Conservation (phyloP, 495 filamentous ascomycete genomes). For the Aspergillus olivimuriae region DNA sequence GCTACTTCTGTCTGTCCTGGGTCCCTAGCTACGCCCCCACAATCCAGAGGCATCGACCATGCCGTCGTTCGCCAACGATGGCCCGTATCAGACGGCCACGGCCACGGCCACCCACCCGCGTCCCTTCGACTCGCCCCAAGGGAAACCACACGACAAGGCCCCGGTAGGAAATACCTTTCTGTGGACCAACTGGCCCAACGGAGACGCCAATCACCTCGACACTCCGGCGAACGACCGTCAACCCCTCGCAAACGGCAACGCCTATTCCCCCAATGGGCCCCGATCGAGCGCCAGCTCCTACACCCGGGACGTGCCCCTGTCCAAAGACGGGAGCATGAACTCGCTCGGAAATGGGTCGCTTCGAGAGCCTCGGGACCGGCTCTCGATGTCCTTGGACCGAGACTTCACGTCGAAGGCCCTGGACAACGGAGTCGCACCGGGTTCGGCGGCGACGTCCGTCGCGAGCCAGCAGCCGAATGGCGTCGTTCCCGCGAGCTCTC, state of each 20-base stretch:
- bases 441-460: conserved; percentile 23
- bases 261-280: conserved; percentile 41
- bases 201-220: conserved; percentile 31
- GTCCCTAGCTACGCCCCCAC: not conserved
- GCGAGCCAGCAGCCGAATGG: conserved; percentile 32
- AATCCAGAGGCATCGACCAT: conserved; percentile 22
- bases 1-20: not conserved
- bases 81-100: conserved; percentile 27
- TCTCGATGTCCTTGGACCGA: conserved; percentile 29
- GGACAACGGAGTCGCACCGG: conserved; percentile 27
- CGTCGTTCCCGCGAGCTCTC: conserved; percentile 15
- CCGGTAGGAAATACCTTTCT: conserved; percentile 43
- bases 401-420: conserved; percentile 23
- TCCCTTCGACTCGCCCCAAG: conserved; percentile 33
- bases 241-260: conserved; percentile 34
- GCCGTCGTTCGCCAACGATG: conserved; percentile 39
- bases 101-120: conserved; percentile 31
- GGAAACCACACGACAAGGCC: conserved; percentile 41
- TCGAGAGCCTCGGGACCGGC: conserved; percentile 36
- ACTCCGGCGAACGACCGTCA: conserved; percentile 31
- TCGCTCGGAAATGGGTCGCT: conserved; percentile 42
- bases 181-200: conserved; percentile 44
- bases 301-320: conserved; percentile 41
- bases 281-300: conserved; percentile 45
- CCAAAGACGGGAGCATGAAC: conserved; percentile 47